Percentiles rank a stretch among this genome's conserved stretches.
These are phyloP conservation scores for Porcisia hertigi DNA, from an alignment of 208 protist genomes.

Conservation along the genomic window DNA sequence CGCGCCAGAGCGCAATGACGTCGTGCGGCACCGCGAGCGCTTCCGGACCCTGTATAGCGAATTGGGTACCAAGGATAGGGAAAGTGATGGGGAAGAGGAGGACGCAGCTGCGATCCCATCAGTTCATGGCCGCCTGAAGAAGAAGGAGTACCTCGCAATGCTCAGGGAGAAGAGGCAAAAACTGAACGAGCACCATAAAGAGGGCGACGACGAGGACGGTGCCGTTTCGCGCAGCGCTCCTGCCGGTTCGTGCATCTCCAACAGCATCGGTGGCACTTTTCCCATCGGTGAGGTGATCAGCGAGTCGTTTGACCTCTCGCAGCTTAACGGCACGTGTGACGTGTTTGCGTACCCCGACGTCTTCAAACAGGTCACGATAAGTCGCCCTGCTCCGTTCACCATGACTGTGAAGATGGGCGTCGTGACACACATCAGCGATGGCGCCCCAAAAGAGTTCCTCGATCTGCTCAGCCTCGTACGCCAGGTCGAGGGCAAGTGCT, in stretches of 20 bases:
- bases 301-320: conserved; percentile 83
- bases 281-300: conserved; percentile 91
- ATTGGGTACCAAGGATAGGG: not conserved
- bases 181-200: conserved; percentile 46
- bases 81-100: conserved; percentile 7
- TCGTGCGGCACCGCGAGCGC: conserved; percentile 57
- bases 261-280: conserved; percentile 90
- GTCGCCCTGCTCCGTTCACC: conserved; percentile 56
- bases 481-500: conserved; percentile 79
- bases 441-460: conserved; percentile 71
- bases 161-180: conserved; percentile 45
- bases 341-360: conserved; percentile 87
- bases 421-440: conserved; percentile 60
- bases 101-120: conserved; percentile 3
- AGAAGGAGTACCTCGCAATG: conserved; percentile 79
- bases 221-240: conserved; percentile 15
- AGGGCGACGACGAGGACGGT: conserved; percentile 45
- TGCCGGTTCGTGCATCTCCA: conserved; percentile 62
- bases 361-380: conserved; percentile 77
- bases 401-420: conserved; percentile 74
- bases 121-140: conserved; percentile 65
- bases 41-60: conserved; percentile 35
- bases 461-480: conserved; percentile 82
- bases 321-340: conserved; percentile 74
- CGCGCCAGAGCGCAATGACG: conserved; percentile 60